Conservation (phyloP, 108 stramenopile species). For the Pseudonitzschia multiseries region DNA sequence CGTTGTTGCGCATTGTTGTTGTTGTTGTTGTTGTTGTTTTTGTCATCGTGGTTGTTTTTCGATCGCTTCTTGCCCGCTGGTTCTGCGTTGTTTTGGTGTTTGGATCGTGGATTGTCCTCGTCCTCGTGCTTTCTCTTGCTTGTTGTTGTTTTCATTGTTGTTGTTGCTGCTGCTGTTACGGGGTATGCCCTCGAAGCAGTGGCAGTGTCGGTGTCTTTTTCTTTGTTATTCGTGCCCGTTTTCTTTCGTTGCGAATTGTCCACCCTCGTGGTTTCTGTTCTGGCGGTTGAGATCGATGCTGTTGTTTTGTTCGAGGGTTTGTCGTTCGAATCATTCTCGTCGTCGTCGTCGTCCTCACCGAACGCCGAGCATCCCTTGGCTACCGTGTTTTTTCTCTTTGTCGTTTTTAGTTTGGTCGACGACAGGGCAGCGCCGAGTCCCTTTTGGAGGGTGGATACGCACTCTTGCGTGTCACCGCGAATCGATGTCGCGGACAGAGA, state of each 20-base stretch:
- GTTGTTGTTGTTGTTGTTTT: conserved; percentile 5
- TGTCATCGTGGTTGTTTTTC: conserved; percentile 3
- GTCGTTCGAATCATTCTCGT: conserved; percentile 27
- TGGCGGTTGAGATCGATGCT: neutral
- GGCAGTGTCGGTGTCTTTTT: no score
- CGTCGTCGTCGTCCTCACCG: conserved; percentile 39
- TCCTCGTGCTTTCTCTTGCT: neutral
- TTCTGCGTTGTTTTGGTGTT: neutral
- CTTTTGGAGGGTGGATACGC: conserved; percentile 35
- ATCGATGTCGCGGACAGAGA: conserved; percentile 55
- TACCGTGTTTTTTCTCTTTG: conserved; percentile 23
- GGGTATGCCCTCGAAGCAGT: no score
- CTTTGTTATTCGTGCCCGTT: no score
- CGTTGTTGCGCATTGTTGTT: conserved; percentile 18
- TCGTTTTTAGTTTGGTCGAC: conserved; percentile 13
- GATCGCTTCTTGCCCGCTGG: neutral
- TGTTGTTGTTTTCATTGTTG: neutral
- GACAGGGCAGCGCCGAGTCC: neutral
- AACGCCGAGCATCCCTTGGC: neutral
- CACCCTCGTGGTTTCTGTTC: neutral
- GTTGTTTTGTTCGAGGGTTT: neutral
- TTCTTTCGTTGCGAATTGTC: neutral
- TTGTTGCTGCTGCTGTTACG: neutral
- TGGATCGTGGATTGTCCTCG: conserved; percentile 4
- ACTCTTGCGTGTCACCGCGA: conserved; percentile 27